Evolutionary conservation across 331 rosid species (phyloP), one percentile per base, ranked within the genome.

Genomic region (Spiraea crenata): DNA sequence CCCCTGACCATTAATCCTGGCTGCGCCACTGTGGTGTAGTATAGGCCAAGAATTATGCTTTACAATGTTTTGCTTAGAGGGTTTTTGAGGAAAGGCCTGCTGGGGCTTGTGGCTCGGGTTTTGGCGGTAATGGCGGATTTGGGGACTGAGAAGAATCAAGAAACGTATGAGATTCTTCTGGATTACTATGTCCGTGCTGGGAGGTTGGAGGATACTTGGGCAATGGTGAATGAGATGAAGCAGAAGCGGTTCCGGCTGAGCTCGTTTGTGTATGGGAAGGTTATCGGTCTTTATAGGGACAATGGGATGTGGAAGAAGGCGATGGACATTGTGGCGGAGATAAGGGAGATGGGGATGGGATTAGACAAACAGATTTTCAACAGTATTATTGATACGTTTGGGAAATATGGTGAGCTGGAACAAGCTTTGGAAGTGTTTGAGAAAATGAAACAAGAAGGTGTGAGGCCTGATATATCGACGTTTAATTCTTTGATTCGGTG

Each of bases 231-330:
- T 55, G 88, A 86, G 80, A 88, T 90, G 96, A 88, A 72, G 76
- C 44, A 9, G 9, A 84, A 77, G 56, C 81, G 91, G 44, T 86
- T 85, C 80, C 51, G 56, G 41, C 42, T 82, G 34, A 82, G 83
- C 75, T 85, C 93, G 4, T 84, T 84, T 69, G 80, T 84, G 74
- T 88, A 88, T 61, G 62, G 90, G 74, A 86, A 84, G 76, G 81
- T 87, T 55, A 86, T 87, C 66, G 86, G 82, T 72, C 76, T 90
- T 73, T 88, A 86, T 71, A 83, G 89, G 74, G 93, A 90, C 69
- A 90, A 90, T 67, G 96, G 96, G 69, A 88, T 90, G 96, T 90
- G 93, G 96, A 90, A 86, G 87, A 90, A 90, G 71, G 96, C 96
- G 14, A 67, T 84, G 73, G 90, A 83, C 61, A 48, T 86, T 77